phyloP scores from a whole-genome alignment of 768 basidiomycete genomes.

The Serendipita sp. region DNA sequence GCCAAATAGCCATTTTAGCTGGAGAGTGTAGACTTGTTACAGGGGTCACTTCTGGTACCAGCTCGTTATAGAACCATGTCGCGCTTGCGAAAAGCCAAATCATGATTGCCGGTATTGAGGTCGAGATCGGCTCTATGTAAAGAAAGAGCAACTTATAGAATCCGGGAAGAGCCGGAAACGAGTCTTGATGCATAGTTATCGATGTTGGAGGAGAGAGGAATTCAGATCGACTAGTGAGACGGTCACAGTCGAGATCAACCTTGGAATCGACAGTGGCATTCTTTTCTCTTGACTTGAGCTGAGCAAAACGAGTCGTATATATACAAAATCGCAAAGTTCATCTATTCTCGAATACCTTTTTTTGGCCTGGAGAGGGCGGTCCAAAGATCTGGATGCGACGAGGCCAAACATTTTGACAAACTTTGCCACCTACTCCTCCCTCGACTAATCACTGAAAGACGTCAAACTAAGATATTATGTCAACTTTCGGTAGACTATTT shows the following conservation, averaged over 20 bases:
- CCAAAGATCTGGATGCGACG: too few relatives aligned
- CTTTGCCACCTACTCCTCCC: not conserved
- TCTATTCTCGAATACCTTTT: too few relatives aligned
- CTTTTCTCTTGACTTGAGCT: too few relatives aligned
- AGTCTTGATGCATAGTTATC: not conserved
- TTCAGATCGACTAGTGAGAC: not conserved
- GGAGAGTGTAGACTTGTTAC: slow-evolving; percentile 28
- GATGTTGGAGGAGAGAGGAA: not conserved
- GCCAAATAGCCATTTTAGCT: slow-evolving; percentile 47
- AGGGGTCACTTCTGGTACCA: slow-evolving; percentile 34
- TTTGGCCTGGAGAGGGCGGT: too few relatives aligned
- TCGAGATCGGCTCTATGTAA: slow-evolving; percentile 46
- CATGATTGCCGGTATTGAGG: slow-evolving; percentile 33
- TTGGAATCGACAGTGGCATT: not conserved
- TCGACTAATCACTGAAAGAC: not conserved
- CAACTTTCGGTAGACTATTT: slow-evolving; percentile 81
- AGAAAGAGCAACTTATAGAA: slow-evolving; percentile 48
- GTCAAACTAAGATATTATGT: slow-evolving; percentile 39
- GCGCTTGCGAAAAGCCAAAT: slow-evolving; percentile 45
- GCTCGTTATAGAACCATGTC: slow-evolving; percentile 49
- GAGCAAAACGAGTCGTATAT: too few relatives aligned
- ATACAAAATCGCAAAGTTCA: too few relatives aligned
- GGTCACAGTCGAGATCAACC: not conserved
- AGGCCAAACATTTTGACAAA: not conserved
- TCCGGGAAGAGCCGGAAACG: slow-evolving; percentile 45